A percentile compares a stretch with the other conserved stretches of the same genome.
Conservation (phyloP, 441 rosid genomes). For the Francoa sonchifolia region DNA sequence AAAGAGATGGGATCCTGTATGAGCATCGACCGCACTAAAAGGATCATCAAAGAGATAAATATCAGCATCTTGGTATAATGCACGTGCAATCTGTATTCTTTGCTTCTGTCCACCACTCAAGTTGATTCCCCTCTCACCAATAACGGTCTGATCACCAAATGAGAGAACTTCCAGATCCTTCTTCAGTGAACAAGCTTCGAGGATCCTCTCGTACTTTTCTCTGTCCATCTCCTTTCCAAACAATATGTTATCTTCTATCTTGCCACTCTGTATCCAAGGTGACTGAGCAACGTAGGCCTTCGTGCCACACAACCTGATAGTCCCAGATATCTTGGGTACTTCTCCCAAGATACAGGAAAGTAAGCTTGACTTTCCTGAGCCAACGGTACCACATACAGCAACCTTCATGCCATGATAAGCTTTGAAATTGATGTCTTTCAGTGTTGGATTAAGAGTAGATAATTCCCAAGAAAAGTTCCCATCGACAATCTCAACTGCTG, state of each 20-base stretch:
- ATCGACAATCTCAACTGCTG: constrained; percentile 30
- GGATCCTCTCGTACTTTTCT: constrained; percentile 43
- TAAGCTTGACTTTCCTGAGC: constrained; percentile 54
- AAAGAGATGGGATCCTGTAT: constrained; percentile 75
- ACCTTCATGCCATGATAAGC: constrained; percentile 38
- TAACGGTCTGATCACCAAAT: constrained; percentile 67
- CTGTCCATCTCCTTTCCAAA: constrained; percentile 64
- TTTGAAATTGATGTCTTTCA: constrained; percentile 32
- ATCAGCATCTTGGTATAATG: too few species aligned
- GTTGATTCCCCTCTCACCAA: too few species aligned
- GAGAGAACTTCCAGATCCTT: constrained; percentile 67
- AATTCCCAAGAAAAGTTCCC: constrained; percentile 49
- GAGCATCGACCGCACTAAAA: constrained; percentile 88
- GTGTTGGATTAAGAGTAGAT: constrained; percentile 25
- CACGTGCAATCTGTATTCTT: too few species aligned
- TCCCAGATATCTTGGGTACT: constrained; percentile 40
- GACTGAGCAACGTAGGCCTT: constrained; percentile 77
- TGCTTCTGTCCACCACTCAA: too few species aligned
- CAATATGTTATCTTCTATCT: constrained; percentile 60
- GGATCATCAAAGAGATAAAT: constrained; percentile 88
- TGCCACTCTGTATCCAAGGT: constrained; percentile 91
- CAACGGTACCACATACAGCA: constrained; percentile 61
- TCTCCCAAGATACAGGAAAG: constrained; percentile 48
- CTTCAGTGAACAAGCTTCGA: constrained; percentile 59
- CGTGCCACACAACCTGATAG: constrained; percentile 36